Percentiles rank a stretch among this genome's conserved stretches.
These are phyloP conservation scores for Gypsophila paniculata DNA, from an alignment of 179 eudicot genomes.

Conservation along the genomic window DNA sequence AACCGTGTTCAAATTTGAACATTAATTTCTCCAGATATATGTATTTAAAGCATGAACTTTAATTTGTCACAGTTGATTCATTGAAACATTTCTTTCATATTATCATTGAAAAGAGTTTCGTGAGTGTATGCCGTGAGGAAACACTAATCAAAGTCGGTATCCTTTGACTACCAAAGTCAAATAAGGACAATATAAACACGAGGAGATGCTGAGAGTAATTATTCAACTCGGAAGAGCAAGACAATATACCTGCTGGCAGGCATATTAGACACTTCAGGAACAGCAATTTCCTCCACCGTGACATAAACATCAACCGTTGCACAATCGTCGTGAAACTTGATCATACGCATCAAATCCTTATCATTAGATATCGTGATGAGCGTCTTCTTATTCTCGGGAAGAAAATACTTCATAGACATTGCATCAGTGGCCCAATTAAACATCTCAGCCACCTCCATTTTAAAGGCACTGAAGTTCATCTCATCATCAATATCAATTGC, in stretches of 20 bases:
- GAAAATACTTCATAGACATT: conserved; percentile 69
- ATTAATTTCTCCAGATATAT: too few species aligned
- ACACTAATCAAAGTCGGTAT: neutral
- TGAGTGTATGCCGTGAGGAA: neutral
- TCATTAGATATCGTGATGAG: conserved; percentile 78
- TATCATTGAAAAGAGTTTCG: neutral
- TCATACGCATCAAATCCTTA: conserved; percentile 80
- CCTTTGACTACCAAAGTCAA: neutral
- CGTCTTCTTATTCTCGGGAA: conserved; percentile 73
- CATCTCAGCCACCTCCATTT: conserved; percentile 73
- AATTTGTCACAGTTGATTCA: neutral
- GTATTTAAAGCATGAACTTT: neutral
- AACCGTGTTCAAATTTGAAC: too few species aligned
- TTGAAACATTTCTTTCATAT: neutral
- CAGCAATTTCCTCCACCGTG: conserved; percentile 47
- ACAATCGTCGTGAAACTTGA: conserved; percentile 58
- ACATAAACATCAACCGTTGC: conserved; percentile 62
- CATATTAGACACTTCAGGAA: conserved; percentile 60
- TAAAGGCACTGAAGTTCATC: conserved; percentile 53
- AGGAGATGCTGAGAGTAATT: neutral
- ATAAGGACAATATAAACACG: neutral
- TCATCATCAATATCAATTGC: conserved; percentile 72
- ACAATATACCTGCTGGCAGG: conserved; percentile 67
- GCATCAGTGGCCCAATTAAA: conserved; percentile 42
- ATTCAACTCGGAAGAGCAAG: conserved; percentile 16